phyloP scores from a whole-genome alignment of 495 filamentous ascomycete species.

The Sordaria brevicollis region DNA sequence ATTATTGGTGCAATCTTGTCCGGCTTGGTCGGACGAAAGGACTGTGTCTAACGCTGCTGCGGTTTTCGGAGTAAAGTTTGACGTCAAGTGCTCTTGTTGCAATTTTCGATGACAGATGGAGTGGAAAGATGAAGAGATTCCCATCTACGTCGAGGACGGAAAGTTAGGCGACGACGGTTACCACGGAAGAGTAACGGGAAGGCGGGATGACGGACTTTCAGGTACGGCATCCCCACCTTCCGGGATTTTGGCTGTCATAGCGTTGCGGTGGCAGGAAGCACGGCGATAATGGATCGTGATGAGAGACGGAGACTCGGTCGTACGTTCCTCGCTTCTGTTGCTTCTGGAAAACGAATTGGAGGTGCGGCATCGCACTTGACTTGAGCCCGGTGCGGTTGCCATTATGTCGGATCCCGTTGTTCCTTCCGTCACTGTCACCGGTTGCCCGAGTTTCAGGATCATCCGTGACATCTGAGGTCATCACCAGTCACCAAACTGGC shows the following conservation, averaged over 20 bases:
- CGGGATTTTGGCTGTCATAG: background rate
- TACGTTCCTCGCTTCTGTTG: background rate
- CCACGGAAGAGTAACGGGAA: background rate
- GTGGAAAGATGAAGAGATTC: background rate
- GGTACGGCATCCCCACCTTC: background rate
- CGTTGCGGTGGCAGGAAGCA: background rate
- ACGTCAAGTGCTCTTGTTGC: background rate
- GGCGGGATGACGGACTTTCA: background rate
- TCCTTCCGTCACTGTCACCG: background rate
- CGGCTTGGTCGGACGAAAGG: background rate
- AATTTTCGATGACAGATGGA: background rate
- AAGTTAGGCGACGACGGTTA: background rate
- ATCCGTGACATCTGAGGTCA: background rate
- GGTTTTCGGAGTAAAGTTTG: background rate
- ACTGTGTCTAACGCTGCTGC: background rate
- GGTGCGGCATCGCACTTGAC: background rate
- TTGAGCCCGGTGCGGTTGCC: background rate
- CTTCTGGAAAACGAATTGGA: background rate
- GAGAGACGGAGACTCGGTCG: background rate
- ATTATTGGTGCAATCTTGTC: background rate
- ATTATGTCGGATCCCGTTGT: background rate
- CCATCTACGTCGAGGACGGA: background rate
- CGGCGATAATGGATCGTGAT: background rate
- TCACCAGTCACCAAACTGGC: background rate
- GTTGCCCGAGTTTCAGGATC: background rate